Base-by-base conservation (phyloP, 2,329 filamentous ascomycete species). In the Ophiostoma ips region DNA sequence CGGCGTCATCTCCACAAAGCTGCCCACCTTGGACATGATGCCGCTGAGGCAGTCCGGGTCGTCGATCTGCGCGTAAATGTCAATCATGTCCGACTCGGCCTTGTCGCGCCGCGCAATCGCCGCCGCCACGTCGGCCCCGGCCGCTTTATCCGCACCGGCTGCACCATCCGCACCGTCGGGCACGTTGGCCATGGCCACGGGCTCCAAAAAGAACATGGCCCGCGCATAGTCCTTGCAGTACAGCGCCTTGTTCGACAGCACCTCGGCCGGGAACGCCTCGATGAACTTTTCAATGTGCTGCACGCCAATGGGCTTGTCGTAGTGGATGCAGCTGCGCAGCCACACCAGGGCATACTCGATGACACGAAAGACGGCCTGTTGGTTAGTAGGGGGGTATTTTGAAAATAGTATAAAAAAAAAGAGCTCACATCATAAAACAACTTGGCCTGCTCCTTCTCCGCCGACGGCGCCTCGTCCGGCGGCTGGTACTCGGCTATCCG, bases 21-120 rank as follows among this genome's bases (percentile, higher is more conserved):
- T 79, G 52, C 84, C 83, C 3, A 96, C 71, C 62, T 92, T 84
- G 18, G 87, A 81, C 1, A 90, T 94, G 53, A 98, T 90, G 3
- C 92, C 92, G 62, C 96, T 89, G 33, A 98, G 81, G 1, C 90
- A 89, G 64, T 99, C 92, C 0, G 92, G 94, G 59, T 99, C 92
- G 60, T 99, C 92, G 53, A 99, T 96, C 58, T 95, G 85, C 1
- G 87, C 87, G 64, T 98, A 99, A 16, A 98, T 95, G 49, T 90
- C 82, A 61, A 96, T 90, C 21, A 98, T 70, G 53, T 82, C 79
- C 57, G 87, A 79, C 53, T 94, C 76, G 4, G 92, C 71, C 21
- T 78, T 72, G 49, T 83, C 33, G 7, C 51, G 51, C 4, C 55
- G 53, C n/a, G 41, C 48, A 3, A 45, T n/a, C n/a, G n/a, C n/a